Percentiles rank a stretch among this genome's conserved stretches.
Evolutionary conservation across 2,329 filamentous ascomycete species (phyloP).

Genomic region (Colletotrichum noveboracense): DNA sequence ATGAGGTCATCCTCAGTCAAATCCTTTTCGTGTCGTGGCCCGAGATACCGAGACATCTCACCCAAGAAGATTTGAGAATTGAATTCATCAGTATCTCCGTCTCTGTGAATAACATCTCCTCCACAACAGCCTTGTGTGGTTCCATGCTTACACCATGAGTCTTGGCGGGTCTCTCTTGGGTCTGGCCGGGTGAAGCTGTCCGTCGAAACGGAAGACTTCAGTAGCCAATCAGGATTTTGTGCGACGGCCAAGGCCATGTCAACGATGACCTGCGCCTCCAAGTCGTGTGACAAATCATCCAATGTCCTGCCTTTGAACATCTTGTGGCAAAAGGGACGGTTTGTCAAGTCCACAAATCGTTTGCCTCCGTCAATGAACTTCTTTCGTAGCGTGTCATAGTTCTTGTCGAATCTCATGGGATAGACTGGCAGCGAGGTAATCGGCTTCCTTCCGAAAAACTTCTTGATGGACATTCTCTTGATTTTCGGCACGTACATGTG

Average conservation of each 20-base stretch:
- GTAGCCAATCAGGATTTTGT: not conserved
- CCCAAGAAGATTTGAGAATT: not conserved
- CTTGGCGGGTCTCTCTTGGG: not conserved
- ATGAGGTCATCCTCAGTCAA: constrained; percentile 1
- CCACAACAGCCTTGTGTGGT: not conserved
- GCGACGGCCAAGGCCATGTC: constrained; percentile 5
- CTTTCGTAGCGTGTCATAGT: not conserved
- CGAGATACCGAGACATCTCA: not conserved
- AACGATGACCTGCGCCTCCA: constrained; percentile 8
- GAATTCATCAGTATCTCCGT: not conserved
- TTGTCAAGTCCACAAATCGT: not conserved
- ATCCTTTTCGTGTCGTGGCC: not conserved
- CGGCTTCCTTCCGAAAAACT: not conserved
- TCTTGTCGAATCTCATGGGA: constrained; percentile 7
- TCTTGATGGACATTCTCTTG: constrained; percentile 2
- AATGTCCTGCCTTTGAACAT: not conserved
- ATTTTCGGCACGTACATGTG: constrained; percentile 2
- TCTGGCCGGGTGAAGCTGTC: not conserved
- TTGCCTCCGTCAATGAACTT: not conserved
- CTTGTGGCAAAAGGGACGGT: not conserved
- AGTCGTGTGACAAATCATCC: not conserved
- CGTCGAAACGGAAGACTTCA: not conserved
- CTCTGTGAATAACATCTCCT: not conserved
- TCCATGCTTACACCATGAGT: not conserved
- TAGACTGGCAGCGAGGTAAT: constrained; percentile 1